Percentiles rank a stretch among this genome's conserved stretches.
Conservation (phyloP, 352 stramenopile genomes). For the Phytophthora fragariaefolia region DNA sequence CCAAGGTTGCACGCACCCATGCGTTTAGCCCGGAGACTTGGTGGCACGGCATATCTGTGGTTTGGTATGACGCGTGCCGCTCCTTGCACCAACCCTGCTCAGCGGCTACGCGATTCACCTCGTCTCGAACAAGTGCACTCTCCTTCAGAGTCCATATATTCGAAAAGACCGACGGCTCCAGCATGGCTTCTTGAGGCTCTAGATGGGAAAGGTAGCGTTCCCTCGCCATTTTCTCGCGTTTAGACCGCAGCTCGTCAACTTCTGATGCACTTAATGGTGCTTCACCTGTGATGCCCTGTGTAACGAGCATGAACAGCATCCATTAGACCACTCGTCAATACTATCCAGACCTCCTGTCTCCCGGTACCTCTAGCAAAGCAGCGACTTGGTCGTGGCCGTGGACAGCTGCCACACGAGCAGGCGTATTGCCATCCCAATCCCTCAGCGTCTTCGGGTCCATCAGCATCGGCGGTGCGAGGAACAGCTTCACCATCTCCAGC, state of each 20-base stretch:
- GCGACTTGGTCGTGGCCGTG: slow-evolving; percentile 47
- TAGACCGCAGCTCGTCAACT: slow-evolving; percentile 30
- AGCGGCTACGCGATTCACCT: slow-evolving; percentile 47
- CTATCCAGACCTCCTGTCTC: background rate
- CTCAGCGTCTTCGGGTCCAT: slow-evolving; percentile 28
- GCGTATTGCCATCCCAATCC: slow-evolving; percentile 75
- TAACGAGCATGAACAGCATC: background rate
- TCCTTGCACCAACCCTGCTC: slow-evolving; percentile 76
- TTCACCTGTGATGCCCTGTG: slow-evolving; percentile 30
- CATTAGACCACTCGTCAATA: slow-evolving; percentile 6
- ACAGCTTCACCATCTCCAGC: slow-evolving; percentile 49
- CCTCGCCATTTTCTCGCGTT: slow-evolving; percentile 53
- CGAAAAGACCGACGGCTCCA: slow-evolving; percentile 49
- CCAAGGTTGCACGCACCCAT: slow-evolving; percentile 68
- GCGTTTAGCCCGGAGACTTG: slow-evolving; percentile 66
- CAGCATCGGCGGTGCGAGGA: slow-evolving; percentile 49
- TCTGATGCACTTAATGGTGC: slow-evolving; percentile 25
- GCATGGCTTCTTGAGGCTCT: slow-evolving; percentile 49
- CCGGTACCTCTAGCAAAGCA: slow-evolving; percentile 44
- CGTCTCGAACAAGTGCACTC: slow-evolving; percentile 46
- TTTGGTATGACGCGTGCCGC: slow-evolving; percentile 82
- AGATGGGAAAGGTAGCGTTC: slow-evolving; percentile 60
- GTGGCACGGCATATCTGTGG: slow-evolving; percentile 84
- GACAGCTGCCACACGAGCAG: slow-evolving; percentile 55
- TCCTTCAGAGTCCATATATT: slow-evolving; percentile 62